Conservation (phyloP, 2,329 filamentous ascomycete species). For the Cladophialophora exuberans region DNA sequence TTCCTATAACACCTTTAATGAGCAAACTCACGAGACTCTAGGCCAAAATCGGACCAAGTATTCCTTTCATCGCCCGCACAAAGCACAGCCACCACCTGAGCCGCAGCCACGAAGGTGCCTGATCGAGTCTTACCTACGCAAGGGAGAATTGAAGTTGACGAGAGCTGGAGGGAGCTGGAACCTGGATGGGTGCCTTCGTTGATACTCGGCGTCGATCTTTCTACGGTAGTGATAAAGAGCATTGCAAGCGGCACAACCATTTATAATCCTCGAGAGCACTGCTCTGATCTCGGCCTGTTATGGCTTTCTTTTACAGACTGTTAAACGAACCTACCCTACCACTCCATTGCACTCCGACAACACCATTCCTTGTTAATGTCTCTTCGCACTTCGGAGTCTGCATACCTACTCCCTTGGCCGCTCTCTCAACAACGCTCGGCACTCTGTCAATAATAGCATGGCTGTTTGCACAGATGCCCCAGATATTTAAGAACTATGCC, state of each 20-base stretch:
- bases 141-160: not conserved
- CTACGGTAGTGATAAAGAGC: constrained; percentile 17
- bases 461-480: constrained; percentile 70
- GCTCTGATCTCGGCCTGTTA: not conserved
- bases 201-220: not conserved
- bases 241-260: not conserved
- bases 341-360: constrained; percentile 63
- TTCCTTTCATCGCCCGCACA: not conserved
- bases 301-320: constrained; percentile 14
- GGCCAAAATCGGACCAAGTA: not conserved
- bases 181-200: not conserved
- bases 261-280: not conserved
- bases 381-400: constrained; percentile 65
- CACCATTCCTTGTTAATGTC: constrained; percentile 58
- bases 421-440: constrained; percentile 64
- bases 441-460: constrained; percentile 67
- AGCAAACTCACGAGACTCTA: constrained; percentile 1
- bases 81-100: not conserved
- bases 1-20: constrained; percentile 2
- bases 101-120: not conserved
- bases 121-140: not conserved
- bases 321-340: constrained; percentile 47
- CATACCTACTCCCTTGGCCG: constrained; percentile 65
- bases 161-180: not conserved
- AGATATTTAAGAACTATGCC: constrained; percentile 70